Evolutionary conservation across 2,329 filamentous ascomycete genomes (phyloP).

Genomic region (Exophiala viscosa): DNA sequence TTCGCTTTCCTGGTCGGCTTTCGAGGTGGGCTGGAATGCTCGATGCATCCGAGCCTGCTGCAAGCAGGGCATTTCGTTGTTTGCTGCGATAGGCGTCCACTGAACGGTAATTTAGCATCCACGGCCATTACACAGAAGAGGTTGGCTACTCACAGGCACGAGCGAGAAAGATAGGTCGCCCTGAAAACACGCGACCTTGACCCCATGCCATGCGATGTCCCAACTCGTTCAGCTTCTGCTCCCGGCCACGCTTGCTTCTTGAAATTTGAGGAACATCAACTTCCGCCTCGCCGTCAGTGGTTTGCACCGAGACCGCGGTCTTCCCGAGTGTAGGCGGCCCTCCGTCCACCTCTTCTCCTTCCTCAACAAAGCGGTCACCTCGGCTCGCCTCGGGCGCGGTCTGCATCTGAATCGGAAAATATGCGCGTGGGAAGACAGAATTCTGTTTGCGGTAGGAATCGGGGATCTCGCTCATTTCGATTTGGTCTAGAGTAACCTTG

Average conservation of each 20-base stretch:
- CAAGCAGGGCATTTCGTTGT: conserved; percentile 77
- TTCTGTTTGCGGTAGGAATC: conserved; percentile 90
- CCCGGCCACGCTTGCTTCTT: conserved; percentile 67
- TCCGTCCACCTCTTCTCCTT: conserved; percentile 54
- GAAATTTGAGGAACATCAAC: conserved; percentile 72
- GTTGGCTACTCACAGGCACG: conserved; percentile 69
- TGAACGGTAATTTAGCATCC: conserved; percentile 35
- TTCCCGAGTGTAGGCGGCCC: conserved; percentile 37
- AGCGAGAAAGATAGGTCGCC: conserved; percentile 81
- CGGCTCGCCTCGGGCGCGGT: conserved; percentile 68
- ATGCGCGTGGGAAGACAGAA: conserved; percentile 85
- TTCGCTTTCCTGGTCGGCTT: conserved; percentile 78
- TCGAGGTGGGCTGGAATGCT: conserved; percentile 80
- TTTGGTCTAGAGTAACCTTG: conserved; percentile 85
- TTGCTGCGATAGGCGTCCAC: conserved; percentile 95
- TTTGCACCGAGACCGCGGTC: conserved; percentile 57
- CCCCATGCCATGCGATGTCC: conserved; percentile 96
- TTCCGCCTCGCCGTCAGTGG: conserved; percentile 68
- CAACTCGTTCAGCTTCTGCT: conserved; percentile 87
- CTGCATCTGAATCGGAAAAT: conserved; percentile 91
- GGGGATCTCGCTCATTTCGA: conserved; percentile 92
- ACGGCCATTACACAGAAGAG: too few species aligned
- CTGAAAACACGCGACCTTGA: conserved; percentile 86
- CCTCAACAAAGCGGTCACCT: conserved; percentile 69
- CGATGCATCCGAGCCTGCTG: conserved; percentile 69